These are phyloP conservation scores for Rachicladosporium sp. DNA, from an alignment of 2,329 filamentous ascomycete genomes.

Conservation along the genomic window DNA sequence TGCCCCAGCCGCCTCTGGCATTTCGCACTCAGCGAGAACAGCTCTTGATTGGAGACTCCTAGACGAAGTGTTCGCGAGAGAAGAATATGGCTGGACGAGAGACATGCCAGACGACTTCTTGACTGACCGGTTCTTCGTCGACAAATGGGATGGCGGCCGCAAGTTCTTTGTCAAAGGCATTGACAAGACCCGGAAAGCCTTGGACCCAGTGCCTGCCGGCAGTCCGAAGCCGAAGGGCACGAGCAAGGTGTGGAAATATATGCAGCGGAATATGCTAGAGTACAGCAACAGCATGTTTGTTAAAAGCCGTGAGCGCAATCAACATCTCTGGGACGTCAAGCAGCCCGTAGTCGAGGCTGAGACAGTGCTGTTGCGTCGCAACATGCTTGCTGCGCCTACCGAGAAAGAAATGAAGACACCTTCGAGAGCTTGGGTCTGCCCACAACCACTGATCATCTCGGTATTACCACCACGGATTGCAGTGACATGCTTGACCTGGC, in stretches of 20 bases:
- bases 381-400: slow-evolving; percentile 60
- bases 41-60: slow-evolving; percentile 52
- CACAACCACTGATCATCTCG: slow-evolving; percentile 67
- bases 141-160: slow-evolving; percentile 44
- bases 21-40: background rate
- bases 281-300: slow-evolving; percentile 70
- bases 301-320: slow-evolving; percentile 40
- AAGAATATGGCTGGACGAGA: slow-evolving; percentile 34
- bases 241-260: slow-evolving; percentile 8
- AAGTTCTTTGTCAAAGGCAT: slow-evolving; percentile 43
- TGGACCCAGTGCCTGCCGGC: slow-evolving; percentile 50
- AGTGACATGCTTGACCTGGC: slow-evolving; percentile 61
- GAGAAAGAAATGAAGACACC: slow-evolving; percentile 38
- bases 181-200: slow-evolving; percentile 44
- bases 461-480: slow-evolving; percentile 57
- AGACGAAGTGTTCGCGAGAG: slow-evolving; percentile 24
- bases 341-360: slow-evolving; percentile 75
- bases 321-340: slow-evolving; percentile 44
- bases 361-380: slow-evolving; percentile 63
- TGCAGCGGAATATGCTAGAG: slow-evolving; percentile 55
- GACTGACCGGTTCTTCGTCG: slow-evolving; percentile 42
- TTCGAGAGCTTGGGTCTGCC: slow-evolving; percentile 52
- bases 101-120: slow-evolving; percentile 29
- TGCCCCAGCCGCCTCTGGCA: slow-evolving; percentile 39
- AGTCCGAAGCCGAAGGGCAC: slow-evolving; percentile 32